phyloP scores from a whole-genome alignment of 2,329 filamentous ascomycete genomes.

The Exophiala xenobiotica region DNA sequence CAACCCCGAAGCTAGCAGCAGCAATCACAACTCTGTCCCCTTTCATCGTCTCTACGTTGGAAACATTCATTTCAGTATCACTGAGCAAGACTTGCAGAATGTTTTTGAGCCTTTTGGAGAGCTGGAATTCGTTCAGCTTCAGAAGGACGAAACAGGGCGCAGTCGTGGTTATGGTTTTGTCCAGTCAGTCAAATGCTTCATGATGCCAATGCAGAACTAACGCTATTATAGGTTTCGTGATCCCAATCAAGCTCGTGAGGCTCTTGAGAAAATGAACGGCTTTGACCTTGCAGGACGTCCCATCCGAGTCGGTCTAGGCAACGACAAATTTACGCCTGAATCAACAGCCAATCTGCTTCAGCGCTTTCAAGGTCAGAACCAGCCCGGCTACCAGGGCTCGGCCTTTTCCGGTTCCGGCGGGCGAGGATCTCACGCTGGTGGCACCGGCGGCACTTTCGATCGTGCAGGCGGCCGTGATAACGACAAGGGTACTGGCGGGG shows the following conservation, averaged over 20 bases:
- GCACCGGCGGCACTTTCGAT: slow-evolving; percentile 72
- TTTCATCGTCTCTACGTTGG: slow-evolving; percentile 98
- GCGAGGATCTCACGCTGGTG: slow-evolving; percentile 78
- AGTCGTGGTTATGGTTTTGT: slow-evolving; percentile 98
- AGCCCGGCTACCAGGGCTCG: slow-evolving; percentile 72
- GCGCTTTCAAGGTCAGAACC: slow-evolving; percentile 79
- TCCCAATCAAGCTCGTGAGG: slow-evolving; percentile 86
- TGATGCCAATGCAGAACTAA: slow-evolving; percentile 35
- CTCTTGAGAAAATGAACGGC: slow-evolving; percentile 98
- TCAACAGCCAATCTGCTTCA: slow-evolving; percentile 89
- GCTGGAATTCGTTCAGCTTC: slow-evolving; percentile 94
- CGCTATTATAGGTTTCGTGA: slow-evolving; percentile 71
- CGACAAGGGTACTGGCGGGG: slow-evolving; percentile 82
- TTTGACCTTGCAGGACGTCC: slow-evolving; percentile 97
- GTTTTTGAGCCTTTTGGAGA: slow-evolving; percentile 98
- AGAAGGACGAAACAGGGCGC: slow-evolving; percentile 88
- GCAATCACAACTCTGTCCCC: slow-evolving; percentile 77
- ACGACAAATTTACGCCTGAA: slow-evolving; percentile 99
- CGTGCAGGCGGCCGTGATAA: slow-evolving; percentile 84
- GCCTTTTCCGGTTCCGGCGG: slow-evolving; percentile 88
- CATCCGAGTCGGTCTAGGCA: slow-evolving; percentile 97
- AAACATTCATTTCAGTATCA: slow-evolving; percentile 99
- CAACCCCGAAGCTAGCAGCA: slow-evolving; percentile 67
- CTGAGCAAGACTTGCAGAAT: slow-evolving; percentile 89
- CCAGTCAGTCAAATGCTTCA: slow-evolving; percentile 66